A percentile compares a stretch with the other conserved stretches of the same genome.
phyloP scores from a whole-genome alignment of 345 rosid genomes.

The Crucihimalaya himalaica region DNA sequence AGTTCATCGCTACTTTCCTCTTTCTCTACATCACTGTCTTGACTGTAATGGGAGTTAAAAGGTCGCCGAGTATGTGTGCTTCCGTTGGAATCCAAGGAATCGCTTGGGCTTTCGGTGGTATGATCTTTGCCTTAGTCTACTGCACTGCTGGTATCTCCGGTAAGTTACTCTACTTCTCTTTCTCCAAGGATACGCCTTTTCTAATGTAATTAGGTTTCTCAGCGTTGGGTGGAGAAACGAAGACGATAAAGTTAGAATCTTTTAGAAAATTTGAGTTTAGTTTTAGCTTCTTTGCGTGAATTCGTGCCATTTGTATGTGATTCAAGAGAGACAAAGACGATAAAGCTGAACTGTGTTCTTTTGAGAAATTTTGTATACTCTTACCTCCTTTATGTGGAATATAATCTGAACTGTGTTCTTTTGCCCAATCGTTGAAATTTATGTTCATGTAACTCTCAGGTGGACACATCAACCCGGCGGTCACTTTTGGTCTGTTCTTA shows the following conservation, averaged over 20 bases:
- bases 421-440: background rate
- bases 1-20: slow-evolving; percentile 44
- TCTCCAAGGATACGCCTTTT: background rate
- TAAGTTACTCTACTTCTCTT: slow-evolving; percentile 12
- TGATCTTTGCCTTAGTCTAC: slow-evolving; percentile 54
- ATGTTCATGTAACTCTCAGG: slow-evolving; percentile 17
- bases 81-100: slow-evolving; percentile 52
- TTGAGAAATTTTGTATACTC: background rate
- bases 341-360: too few species aligned
- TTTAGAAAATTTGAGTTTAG: background rate
- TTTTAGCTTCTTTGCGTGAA: background rate
- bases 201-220: background rate
- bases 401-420: background rate
- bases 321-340: background rate
- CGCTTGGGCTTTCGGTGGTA: slow-evolving; percentile 53
- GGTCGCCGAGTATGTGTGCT: slow-evolving; percentile 43
- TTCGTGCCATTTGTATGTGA: background rate
- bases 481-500: slow-evolving; percentile 45
- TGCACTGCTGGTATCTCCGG: slow-evolving; percentile 55
- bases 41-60: slow-evolving; percentile 51
- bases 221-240: background rate
- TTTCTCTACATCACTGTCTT: slow-evolving; percentile 49
- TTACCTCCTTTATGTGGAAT: background rate
- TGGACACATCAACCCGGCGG: slow-evolving; percentile 49
- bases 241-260: background rate